Percentiles rank a stretch among this genome's conserved stretches.
Evolutionary conservation across 2,329 filamentous ascomycete species (phyloP).

Genomic region (Penicillium sp.): DNA sequence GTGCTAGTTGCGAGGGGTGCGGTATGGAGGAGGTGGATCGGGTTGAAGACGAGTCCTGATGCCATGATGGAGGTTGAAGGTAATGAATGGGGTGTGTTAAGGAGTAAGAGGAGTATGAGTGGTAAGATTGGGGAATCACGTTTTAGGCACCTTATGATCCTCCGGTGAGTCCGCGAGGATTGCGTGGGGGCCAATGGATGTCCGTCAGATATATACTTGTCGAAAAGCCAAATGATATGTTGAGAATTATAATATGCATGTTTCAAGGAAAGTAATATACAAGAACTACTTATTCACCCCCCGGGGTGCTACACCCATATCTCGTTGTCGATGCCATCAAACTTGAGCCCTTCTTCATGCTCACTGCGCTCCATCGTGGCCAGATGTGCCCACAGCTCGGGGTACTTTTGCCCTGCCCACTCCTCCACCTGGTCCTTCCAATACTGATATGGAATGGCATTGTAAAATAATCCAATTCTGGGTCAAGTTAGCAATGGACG

Average conservation of each 20-base stretch:
- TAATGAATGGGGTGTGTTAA: not conserved
- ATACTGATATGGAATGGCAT: slow-evolving; percentile 64
- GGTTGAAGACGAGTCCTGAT: not conserved
- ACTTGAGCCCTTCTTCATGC: slow-evolving; percentile 33
- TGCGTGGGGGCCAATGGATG: not conserved
- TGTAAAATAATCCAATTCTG: slow-evolving; percentile 74
- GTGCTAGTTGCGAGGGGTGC: not conserved
- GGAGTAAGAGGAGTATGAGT: not conserved
- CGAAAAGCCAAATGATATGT: no score
- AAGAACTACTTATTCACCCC: not conserved
- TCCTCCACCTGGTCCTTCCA: slow-evolving; percentile 68
- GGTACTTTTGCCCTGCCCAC: slow-evolving; percentile 70
- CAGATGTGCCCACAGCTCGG: slow-evolving; percentile 67
- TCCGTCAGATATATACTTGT: no score
- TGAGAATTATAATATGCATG: not conserved
- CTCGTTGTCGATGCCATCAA: slow-evolving; percentile 30
- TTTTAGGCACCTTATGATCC: not conserved
- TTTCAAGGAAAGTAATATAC: not conserved
- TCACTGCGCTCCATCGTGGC: slow-evolving; percentile 43
- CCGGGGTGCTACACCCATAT: slow-evolving; percentile 18
- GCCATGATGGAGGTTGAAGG: not conserved
- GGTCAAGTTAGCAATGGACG: slow-evolving; percentile 9
- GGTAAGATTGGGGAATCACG: not conserved
- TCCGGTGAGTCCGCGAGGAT: not conserved
- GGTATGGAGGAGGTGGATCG: not conserved